Evolutionary conservation across 306 rosid species (phyloP).

Genomic region (Astragalus glycyphyllos): DNA sequence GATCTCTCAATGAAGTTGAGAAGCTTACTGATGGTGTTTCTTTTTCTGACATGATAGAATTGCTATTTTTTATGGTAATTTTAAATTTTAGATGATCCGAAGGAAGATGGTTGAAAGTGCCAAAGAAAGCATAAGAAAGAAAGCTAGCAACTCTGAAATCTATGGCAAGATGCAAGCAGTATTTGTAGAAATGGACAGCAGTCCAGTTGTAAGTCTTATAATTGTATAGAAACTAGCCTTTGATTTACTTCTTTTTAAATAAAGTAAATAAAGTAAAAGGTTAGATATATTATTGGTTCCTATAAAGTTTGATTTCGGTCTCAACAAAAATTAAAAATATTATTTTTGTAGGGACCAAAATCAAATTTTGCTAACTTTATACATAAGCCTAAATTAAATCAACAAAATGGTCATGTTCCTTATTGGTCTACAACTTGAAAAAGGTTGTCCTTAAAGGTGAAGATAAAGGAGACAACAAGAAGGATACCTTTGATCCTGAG

Average conservation of each 20-base stretch:
- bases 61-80: background rate
- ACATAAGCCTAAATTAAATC: background rate
- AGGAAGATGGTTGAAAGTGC: conserved; percentile 77
- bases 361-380: no score
- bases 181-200: conserved; percentile 73
- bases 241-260: background rate
- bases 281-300: no score
- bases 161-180: conserved; percentile 75
- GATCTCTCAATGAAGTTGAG: no score
- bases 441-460: conserved; percentile 68
- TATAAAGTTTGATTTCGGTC: no score
- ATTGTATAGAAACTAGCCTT: background rate
- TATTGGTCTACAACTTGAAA: conserved; percentile 55
- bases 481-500: conserved; percentile 67
- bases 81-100: conserved; percentile 58
- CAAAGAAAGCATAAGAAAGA: conserved; percentile 66
- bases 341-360: no score
- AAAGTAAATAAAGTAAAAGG: no score
- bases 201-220: conserved; percentile 43
- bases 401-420: background rate
- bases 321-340: no score
- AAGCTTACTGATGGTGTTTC: no score
- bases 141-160: conserved; percentile 71
- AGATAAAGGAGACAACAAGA: conserved; percentile 45
- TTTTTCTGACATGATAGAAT: no score